Evolutionary conservation across 352 stramenopile genomes (phyloP).

Genomic region (Phytophthora lateralis): DNA sequence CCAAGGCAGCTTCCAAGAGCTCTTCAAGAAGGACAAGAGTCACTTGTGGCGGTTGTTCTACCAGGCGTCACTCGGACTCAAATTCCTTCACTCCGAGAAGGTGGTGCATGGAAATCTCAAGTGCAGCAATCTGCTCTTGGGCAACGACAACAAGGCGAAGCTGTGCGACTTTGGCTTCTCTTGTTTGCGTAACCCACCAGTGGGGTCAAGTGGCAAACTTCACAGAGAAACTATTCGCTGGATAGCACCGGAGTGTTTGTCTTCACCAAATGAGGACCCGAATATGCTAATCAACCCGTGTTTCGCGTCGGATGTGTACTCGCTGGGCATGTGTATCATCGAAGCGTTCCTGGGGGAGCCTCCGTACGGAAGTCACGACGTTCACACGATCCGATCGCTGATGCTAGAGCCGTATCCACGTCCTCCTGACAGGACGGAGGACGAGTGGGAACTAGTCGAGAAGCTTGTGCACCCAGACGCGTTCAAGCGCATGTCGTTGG

Average conservation of each 20-base stretch:
- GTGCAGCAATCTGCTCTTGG: background rate
- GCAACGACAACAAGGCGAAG: background rate
- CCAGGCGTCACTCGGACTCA: background rate
- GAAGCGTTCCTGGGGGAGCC: constrained; percentile 2
- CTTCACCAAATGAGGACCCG: background rate
- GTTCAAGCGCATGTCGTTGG: constrained; percentile 9
- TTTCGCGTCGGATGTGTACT: constrained; percentile 17
- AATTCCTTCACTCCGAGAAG: constrained; percentile 1
- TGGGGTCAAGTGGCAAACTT: background rate
- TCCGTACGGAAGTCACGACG: constrained; percentile 8
- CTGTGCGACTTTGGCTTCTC: background rate
- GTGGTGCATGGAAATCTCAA: constrained; percentile 7
- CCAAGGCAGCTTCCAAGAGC: constrained; percentile 3
- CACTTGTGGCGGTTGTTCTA: constrained; percentile 1
- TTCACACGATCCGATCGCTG: constrained; percentile 4
- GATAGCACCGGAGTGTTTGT: constrained; percentile 10
- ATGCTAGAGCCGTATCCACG: constrained; percentile 18
- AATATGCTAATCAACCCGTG: constrained; percentile 1
- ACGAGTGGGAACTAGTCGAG: constrained; percentile 22
- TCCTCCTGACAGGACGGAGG: constrained; percentile 17
- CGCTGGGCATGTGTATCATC: constrained; percentile 15
- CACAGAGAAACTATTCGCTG: constrained; percentile 4
- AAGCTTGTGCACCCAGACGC: constrained; percentile 13
- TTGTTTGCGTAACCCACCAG: background rate
- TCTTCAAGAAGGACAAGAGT: constrained; percentile 6